Evolutionary conservation across 352 stramenopile genomes (phyloP).

Genomic region (Globisporangium nunn): DNA sequence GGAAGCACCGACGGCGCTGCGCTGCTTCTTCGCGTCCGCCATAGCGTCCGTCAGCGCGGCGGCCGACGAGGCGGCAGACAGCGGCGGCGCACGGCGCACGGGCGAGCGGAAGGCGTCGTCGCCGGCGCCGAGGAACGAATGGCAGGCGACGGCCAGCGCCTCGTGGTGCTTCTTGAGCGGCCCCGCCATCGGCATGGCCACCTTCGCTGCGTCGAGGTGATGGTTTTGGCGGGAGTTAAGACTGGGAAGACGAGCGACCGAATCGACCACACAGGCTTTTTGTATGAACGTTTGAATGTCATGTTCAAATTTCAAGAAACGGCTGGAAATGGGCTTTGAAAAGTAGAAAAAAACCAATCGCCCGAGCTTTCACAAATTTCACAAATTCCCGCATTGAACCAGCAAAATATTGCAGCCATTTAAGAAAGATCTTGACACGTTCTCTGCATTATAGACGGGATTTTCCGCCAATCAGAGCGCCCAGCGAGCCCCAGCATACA

Average conservation of each 20-base stretch:
- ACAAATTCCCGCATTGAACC: too few species aligned
- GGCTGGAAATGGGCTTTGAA: too few species aligned
- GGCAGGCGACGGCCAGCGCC: constrained; percentile 1
- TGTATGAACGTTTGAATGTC: too few species aligned
- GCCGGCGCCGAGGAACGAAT: not conserved
- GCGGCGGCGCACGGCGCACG: constrained; percentile 7
- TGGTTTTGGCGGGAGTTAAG: not conserved
- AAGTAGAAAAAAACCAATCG: too few species aligned
- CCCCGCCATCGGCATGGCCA: constrained; percentile 12
- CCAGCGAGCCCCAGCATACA: too few species aligned
- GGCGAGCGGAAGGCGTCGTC: constrained; percentile 9
- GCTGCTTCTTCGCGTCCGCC: constrained; percentile 8
- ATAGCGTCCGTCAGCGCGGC: not conserved
- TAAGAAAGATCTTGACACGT: too few species aligned
- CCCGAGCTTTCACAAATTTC: too few species aligned
- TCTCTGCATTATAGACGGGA: too few species aligned
- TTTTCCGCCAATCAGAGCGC: too few species aligned
- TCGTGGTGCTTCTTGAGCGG: constrained; percentile 14
- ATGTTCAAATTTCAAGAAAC: too few species aligned
- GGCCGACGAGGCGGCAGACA: not conserved
- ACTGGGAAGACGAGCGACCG: not conserved
- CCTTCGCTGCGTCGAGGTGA: not conserved
- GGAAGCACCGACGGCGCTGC: constrained; percentile 3
- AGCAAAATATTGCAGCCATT: too few species aligned
- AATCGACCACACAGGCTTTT: too few species aligned